These are phyloP conservation scores for Stephania cephalantha DNA, from an alignment of 164 flowering plant species.

Conservation along the genomic window DNA sequence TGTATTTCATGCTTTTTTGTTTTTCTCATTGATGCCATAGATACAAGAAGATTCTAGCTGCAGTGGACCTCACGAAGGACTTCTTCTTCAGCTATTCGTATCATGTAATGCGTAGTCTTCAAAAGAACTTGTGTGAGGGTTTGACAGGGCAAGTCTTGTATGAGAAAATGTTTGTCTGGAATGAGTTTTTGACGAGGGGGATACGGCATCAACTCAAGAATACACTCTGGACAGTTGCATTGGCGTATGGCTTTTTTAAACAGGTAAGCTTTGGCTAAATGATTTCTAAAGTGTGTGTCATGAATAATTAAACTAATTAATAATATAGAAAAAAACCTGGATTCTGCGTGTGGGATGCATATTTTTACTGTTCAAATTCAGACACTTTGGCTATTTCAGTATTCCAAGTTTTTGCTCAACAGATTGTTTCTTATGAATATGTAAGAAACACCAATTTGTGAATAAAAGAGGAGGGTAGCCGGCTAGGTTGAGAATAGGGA, in stretches of 20 bases:
- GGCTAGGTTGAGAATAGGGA: not conserved
- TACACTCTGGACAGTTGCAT: slow-evolving; percentile 89
- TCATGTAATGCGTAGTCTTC: slow-evolving; percentile 86
- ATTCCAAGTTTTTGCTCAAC: too few relatives aligned
- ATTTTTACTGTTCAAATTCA: not conserved
- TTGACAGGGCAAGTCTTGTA: slow-evolving; percentile 46
- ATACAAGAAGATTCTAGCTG: slow-evolving; percentile 96
- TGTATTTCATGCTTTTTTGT: slow-evolving; percentile 20
- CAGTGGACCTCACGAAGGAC: slow-evolving; percentile 96
- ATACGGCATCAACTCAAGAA: slow-evolving; percentile 69
- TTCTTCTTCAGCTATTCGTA: slow-evolving; percentile 99
- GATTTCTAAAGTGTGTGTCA: not conserved
- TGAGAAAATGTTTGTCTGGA: slow-evolving; percentile 97
- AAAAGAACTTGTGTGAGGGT: slow-evolving; percentile 56
- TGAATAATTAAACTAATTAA: not conserved
- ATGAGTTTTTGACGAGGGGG: slow-evolving; percentile 80
- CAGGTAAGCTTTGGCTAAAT: slow-evolving; percentile 45
- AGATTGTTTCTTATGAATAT: too few relatives aligned
- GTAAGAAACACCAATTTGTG: not conserved
- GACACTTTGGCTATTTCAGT: not conserved
- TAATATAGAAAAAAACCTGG: not conserved
- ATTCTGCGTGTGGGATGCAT: not conserved
- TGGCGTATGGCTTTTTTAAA: slow-evolving; percentile 82
- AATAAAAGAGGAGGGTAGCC: not conserved
- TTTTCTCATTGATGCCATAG: slow-evolving; percentile 43